Conservation (phyloP, 176 grass and related monocot species). For the Bromus sterilis region DNA sequence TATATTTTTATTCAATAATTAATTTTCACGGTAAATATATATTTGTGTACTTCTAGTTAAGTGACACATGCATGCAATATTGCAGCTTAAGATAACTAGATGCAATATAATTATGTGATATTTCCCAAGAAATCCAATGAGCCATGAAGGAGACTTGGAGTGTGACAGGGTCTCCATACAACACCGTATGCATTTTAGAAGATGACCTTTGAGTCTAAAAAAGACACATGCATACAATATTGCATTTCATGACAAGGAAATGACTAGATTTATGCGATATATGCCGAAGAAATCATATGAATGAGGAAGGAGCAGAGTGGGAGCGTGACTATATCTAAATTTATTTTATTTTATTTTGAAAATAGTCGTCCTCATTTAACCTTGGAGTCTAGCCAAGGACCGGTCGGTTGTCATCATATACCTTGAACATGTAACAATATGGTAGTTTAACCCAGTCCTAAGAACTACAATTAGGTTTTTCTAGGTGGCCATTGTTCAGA, state of each 20-base stretch:
- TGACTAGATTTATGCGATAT: not conserved
- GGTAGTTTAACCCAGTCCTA: not conserved
- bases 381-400: not conserved
- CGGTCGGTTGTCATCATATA: not conserved
- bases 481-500: not conserved
- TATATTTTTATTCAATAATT: no score
- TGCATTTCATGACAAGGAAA: not conserved
- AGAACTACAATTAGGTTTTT: not conserved
- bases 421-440: not conserved
- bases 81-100: no score
- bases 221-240: not conserved
- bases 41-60: no score
- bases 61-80: no score
- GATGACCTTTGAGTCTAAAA: not conserved
- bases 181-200: not conserved
- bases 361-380: not conserved
- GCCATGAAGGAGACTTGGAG: no score
- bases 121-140: no score
- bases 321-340: not conserved
- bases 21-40: no score
- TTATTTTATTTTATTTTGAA: not conserved
- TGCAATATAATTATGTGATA: no score
- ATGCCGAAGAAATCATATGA: not conserved
- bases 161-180: not conserved
- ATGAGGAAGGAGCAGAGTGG: not conserved